Evolutionary conservation across 352 stramenopile genomes (phyloP), one percentile per base, ranked within the genome.

Genomic region (Pythium angustatum): DNA sequence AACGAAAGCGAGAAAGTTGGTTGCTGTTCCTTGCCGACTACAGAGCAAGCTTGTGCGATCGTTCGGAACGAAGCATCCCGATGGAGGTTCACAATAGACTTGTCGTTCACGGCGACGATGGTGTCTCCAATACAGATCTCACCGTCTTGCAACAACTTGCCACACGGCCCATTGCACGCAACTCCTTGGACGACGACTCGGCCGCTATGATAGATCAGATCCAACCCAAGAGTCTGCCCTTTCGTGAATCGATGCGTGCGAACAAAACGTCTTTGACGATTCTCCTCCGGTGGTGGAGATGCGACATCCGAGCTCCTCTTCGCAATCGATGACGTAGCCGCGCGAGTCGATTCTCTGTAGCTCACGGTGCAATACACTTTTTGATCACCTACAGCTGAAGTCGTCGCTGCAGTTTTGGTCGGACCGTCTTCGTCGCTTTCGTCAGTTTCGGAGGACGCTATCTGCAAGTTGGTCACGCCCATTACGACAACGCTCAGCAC

Each of bases 301-400:
- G 55, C 19, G 28, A 26, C 24, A 17, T 64, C 27, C 21, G 47
- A 11, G 63, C 60, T 24, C 21, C 41, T 43, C 50, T 62, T 64
- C 19, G 51, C 62, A 49, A 91, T 71, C 2, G 81, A 87, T 28
- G 86, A 89, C 22, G 84, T 65, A 7, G 86, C 85, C 9, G 81
- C 92, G 8, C 86, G 81, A 1, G 86, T 95, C 34, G 86, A 89
- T 34, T 91, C 71, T 54, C 84, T 73, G 56, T 87, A 93, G 31
- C 78, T 89, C 27, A 95, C 82, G 3, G 86, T 93, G 62, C 84
- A 95, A 59, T 95, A 95, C 8, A 93, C 71, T 51, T 91, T 93
- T 5, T 72, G 85, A 21, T 88, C 79, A 7, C 19, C 19, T 24
- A n/a, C 34, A 19, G 17, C n/a, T 19, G 41, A 8, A 27, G 27